Conservation (phyloP, 495 filamentous ascomycete species). For the Parathielavia appendiculata region DNA sequence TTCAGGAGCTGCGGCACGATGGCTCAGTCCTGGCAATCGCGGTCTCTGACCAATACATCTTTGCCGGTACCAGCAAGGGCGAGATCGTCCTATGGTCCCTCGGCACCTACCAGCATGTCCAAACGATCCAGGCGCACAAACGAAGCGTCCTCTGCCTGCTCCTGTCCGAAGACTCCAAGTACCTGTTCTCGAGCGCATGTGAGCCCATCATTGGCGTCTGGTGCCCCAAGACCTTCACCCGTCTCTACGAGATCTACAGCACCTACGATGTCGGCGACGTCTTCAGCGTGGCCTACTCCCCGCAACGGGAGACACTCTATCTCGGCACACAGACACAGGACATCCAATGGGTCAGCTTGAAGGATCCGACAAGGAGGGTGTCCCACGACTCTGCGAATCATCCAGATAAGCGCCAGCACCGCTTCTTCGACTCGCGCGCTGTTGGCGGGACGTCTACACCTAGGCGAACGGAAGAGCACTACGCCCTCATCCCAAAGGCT, state of each 20-base stretch:
- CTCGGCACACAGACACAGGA: conserved; percentile 91
- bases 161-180: conserved; percentile 63
- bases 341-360: conserved; percentile 63
- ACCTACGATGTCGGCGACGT: conserved; percentile 94
- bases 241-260: conserved; percentile 85
- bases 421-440: conserved; percentile 90
- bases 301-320: conserved; percentile 72
- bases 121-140: conserved; percentile 75
- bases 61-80: conserved; percentile 85
- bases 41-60: conserved; percentile 59
- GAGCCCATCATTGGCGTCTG: conserved; percentile 89
- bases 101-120: conserved; percentile 72
- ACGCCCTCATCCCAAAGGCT: conserved; percentile 49
- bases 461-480: conserved; percentile 50
- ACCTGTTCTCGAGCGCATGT: conserved; percentile 89
- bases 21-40: conserved; percentile 69
- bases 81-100: conserved; percentile 90
- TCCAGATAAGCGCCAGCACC: conserved; percentile 74
- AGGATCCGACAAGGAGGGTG: conserved; percentile 46
- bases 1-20: conserved; percentile 65
- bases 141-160: conserved; percentile 84
- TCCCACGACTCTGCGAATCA: conserved; percentile 61
- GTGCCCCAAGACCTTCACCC: conserved; percentile 41
- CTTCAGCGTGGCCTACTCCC: conserved; percentile 85
- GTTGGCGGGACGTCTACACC: conserved; percentile 75